Evolutionary conservation across 2,329 filamentous ascomycete species (phyloP), one percentile per base, ranked within the genome.

Genomic region (Thermothelomyces thermophilus): DNA sequence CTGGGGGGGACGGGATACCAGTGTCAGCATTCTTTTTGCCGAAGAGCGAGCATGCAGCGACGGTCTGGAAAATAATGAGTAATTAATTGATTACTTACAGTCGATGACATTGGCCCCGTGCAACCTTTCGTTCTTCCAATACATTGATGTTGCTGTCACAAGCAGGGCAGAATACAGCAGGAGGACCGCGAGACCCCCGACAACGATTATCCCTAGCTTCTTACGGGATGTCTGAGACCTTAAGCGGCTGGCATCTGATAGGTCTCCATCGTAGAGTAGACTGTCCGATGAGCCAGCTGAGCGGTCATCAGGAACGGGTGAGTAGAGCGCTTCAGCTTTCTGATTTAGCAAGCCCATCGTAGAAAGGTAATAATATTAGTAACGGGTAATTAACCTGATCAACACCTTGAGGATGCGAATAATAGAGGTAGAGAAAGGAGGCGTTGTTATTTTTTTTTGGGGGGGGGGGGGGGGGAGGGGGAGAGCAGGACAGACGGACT

Each of bases 91-190:
- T n/a, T 8, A 28, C 39, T 8, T 16, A 41, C 39, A 41, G 22
- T 41, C 39, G 24, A 41, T 41, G 39, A 41, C 39, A 7, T 41
- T 30, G 39, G 39, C 39, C 28, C 39, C 39, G 22, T 41, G 39
- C 1, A 41, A 14, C 10, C 39, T 41, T 16, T 41, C 39, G 22
- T 41, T 28, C 39, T 30, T 41, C 39, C 39, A 41, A 20, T 20
- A 41, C 22, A 30, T 30, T 11, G 39, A 41, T 16, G 39, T 41
- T 11, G 14, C 10, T 3, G 39, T 30, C 5, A 41, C 14, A 17
- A 41, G 39, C 13, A 41, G 22, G 3, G 22, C 22, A 3, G 39
- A 41, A 10, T 41, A 41, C 22, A 20, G 22, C 13, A 30, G 9
- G 14, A 41, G 6, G 6, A 9, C 39, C 22, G 28, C 3, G 39